phyloP scores from a whole-genome alignment of 306 rosid genomes.

The Gillenia trifoliata region DNA sequence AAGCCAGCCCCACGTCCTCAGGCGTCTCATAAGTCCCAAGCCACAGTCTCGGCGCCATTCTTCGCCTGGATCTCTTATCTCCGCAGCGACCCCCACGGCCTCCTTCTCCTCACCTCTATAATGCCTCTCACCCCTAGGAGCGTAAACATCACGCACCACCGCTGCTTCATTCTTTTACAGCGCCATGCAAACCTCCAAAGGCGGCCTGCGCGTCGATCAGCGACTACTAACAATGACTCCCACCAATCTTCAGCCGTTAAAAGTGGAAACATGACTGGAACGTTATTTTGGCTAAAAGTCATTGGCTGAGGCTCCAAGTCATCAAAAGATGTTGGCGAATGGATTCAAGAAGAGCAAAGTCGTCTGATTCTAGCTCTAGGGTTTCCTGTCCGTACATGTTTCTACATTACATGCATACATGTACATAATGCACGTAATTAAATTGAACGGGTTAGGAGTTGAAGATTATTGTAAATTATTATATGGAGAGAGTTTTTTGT shows the following conservation, averaged over 20 bases:
- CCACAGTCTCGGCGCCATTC: constrained; percentile 49
- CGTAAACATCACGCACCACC: background rate
- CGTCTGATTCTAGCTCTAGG: background rate
- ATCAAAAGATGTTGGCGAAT: constrained; percentile 6
- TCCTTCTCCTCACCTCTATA: constrained; percentile 48
- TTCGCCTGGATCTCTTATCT: constrained; percentile 28
- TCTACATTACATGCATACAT: background rate
- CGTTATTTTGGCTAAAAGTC: background rate
- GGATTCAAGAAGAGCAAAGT: constrained; percentile 12
- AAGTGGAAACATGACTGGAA: background rate
- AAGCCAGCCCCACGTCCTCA: constrained; percentile 48
- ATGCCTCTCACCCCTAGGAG: background rate
- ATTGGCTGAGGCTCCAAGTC: background rate
- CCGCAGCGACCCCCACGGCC: constrained; percentile 45
- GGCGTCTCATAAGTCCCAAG: constrained; percentile 44
- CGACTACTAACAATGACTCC: background rate
- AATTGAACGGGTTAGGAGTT: background rate
- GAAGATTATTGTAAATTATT: background rate
- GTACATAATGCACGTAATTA: background rate
- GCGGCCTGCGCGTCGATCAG: background rate
- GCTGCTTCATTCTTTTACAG: background rate
- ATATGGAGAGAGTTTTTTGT: background rate
- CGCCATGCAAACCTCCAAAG: background rate
- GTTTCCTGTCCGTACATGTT: constrained; percentile 4
- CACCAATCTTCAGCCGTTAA: background rate